Conservation (phyloP, 768 basidiomycete species). For the Trametes cubensis region DNA sequence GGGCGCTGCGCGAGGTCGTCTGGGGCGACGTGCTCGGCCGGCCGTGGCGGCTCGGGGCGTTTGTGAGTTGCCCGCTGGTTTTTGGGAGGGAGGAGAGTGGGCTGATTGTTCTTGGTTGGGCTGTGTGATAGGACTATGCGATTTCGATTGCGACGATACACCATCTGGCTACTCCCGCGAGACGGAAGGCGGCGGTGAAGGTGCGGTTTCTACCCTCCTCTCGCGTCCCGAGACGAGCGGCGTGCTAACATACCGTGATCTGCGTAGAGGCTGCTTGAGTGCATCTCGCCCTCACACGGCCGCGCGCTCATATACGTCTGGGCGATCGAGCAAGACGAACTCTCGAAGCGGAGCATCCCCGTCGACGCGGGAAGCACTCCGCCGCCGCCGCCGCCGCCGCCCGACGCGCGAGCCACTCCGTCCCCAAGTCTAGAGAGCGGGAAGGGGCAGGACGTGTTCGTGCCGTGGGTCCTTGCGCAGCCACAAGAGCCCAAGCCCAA, state of each 20-base stretch:
- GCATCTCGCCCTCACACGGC: conserved; percentile 69
- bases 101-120: background rate
- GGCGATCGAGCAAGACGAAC: conserved; percentile 90
- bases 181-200: conserved; percentile 75
- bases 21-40: conserved; percentile 75
- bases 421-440: background rate
- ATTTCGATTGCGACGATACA: conserved; percentile 98
- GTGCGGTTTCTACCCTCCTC: conserved; percentile 41
- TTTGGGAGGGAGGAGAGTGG: conserved; percentile 5
- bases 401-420: conserved; percentile 21
- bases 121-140: conserved; percentile 76
- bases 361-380: conserved; percentile 28
- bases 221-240: background rate
- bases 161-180: conserved; percentile 80
- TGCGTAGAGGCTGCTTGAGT: conserved; percentile 60
- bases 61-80: conserved; percentile 76
- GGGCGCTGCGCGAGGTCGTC: conserved; percentile 67
- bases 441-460: conserved; percentile 78
- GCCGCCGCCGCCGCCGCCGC: conserved; percentile 16
- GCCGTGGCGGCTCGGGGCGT: conserved; percentile 76
- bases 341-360: conserved; percentile 74
- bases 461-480: conserved; percentile 78
- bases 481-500: conserved; percentile 30
- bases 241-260: background rate
- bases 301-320: conserved; percentile 93